These are phyloP conservation scores for Candida broadrunensis DNA, from an alignment of 805 yeast genomes.

Conservation along the genomic window DNA sequence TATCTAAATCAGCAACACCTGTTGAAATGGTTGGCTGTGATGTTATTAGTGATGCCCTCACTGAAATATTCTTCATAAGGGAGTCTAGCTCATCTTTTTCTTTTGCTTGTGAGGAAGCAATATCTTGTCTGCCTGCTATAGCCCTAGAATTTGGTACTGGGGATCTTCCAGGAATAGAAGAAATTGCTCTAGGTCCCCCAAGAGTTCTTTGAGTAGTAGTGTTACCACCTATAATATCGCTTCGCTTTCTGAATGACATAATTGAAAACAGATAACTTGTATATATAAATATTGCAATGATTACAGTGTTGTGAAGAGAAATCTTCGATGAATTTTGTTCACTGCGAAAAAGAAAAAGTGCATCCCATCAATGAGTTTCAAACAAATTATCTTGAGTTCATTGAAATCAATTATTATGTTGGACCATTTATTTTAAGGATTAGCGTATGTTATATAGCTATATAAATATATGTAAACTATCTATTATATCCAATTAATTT, in stretches of 20 bases:
- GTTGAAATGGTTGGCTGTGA: conserved; percentile 78
- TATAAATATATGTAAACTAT: no score
- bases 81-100: conserved; percentile 3
- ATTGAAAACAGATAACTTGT: no score
- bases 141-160: conserved; percentile 1
- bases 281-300: no score
- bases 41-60: conserved; percentile 73
- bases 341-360: no score
- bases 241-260: conserved; percentile 44
- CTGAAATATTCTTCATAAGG: conserved; percentile 46
- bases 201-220: conserved; percentile 6
- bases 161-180: conserved; percentile 7
- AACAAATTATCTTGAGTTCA: no score
- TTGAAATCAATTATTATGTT: no score
- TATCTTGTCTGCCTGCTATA: not conserved
- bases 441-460: no score
- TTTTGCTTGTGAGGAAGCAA: not conserved
- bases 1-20: conserved; percentile 76
- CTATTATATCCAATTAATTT: no score
- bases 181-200: conserved; percentile 2
- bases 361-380: no score
- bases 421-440: no score
- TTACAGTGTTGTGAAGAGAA: no score
- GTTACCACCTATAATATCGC: conserved; percentile 29
- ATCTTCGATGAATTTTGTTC: no score